Evolutionary conservation across 139 green algal genomes (phyloP).

Genomic region (Chlorella sp.): DNA sequence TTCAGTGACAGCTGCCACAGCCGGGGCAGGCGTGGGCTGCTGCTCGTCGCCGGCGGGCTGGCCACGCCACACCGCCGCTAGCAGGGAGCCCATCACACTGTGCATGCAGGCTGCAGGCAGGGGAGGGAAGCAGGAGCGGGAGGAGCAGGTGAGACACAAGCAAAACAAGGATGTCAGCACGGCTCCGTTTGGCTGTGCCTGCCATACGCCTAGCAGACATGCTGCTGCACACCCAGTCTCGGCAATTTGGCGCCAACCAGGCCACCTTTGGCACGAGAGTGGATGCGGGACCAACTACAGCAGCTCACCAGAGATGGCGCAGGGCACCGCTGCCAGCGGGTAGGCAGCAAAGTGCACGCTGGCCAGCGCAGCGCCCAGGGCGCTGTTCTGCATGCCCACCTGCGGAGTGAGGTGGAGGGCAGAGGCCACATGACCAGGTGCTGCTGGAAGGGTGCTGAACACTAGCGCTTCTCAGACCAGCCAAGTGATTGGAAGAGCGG

Average conservation of each 20-base stretch:
- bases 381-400: slow-evolving; percentile 83
- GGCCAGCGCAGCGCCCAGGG: slow-evolving; percentile 80
- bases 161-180: too few relatives aligned
- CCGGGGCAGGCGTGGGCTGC: too few relatives aligned
- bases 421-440: background rate
- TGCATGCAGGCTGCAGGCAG: slow-evolving; percentile 70
- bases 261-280: too few relatives aligned
- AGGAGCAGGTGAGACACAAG: background rate
- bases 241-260: too few relatives aligned
- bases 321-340: slow-evolving; percentile 79
- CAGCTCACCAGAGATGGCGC: slow-evolving; percentile 67
- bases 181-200: too few relatives aligned
- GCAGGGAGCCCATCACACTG: slow-evolving; percentile 70
- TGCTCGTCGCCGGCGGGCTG: background rate
- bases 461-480: too few relatives aligned
- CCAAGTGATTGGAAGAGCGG: too few relatives aligned
- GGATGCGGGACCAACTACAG: too few relatives aligned
- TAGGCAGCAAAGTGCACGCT: slow-evolving; percentile 75
- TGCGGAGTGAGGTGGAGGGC: background rate
- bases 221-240: too few relatives aligned
- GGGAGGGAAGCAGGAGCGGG: background rate
- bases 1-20: too few relatives aligned
- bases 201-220: too few relatives aligned
- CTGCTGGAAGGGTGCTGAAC: too few relatives aligned
- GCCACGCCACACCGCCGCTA: slow-evolving; percentile 73